A percentile compares a stretch with the other conserved stretches of the same genome.
Evolutionary conservation across 2,329 filamentous ascomycete genomes (phyloP).

Genomic region (Monosporascus cannonballus): DNA sequence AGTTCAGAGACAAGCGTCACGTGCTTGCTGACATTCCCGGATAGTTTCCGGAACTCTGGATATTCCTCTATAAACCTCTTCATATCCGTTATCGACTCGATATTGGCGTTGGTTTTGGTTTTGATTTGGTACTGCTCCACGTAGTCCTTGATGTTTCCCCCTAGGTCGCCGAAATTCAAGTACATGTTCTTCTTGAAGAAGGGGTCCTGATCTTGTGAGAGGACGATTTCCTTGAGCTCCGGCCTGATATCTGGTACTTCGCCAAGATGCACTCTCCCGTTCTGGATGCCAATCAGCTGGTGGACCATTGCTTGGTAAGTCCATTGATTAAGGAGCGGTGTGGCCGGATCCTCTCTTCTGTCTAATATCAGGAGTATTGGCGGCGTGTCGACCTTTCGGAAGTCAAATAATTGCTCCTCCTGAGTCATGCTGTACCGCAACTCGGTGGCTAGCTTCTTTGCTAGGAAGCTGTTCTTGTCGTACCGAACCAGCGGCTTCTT

Average conservation of each 20-base stretch:
- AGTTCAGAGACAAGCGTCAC: slow-evolving; percentile 93
- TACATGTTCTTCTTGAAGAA: slow-evolving; percentile 99
- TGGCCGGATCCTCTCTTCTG: slow-evolving; percentile 88
- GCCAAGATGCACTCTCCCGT: slow-evolving; percentile 86
- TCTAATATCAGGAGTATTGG: slow-evolving; percentile 89
- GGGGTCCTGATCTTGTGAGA: slow-evolving; percentile 94
- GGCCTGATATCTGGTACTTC: slow-evolving; percentile 77
- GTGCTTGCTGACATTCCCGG: slow-evolving; percentile 97
- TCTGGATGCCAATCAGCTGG: slow-evolving; percentile 86
- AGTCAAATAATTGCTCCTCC: slow-evolving; percentile 95
- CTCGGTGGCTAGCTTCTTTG: slow-evolving; percentile 90
- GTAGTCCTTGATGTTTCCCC: slow-evolving; percentile 95
- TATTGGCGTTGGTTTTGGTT: slow-evolving; percentile 92
- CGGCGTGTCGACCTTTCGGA: slow-evolving; percentile 88
- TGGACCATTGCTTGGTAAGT: slow-evolving; percentile 99
- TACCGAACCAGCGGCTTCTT: slow-evolving; percentile 96
- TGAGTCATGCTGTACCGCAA: slow-evolving; percentile 89
- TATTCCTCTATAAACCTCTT: slow-evolving; percentile 99
- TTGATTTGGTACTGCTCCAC: slow-evolving; percentile 97
- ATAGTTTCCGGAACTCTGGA: slow-evolving; percentile 93
- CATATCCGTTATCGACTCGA: slow-evolving; percentile 97
- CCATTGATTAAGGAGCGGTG: slow-evolving; percentile 92
- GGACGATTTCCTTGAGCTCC: slow-evolving; percentile 86
- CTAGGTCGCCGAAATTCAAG: slow-evolving; percentile 91
- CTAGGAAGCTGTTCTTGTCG: slow-evolving; percentile 80